Evolutionary conservation across 495 filamentous ascomycete species (phyloP).

Genomic region (Xylaria flabelliformis): DNA sequence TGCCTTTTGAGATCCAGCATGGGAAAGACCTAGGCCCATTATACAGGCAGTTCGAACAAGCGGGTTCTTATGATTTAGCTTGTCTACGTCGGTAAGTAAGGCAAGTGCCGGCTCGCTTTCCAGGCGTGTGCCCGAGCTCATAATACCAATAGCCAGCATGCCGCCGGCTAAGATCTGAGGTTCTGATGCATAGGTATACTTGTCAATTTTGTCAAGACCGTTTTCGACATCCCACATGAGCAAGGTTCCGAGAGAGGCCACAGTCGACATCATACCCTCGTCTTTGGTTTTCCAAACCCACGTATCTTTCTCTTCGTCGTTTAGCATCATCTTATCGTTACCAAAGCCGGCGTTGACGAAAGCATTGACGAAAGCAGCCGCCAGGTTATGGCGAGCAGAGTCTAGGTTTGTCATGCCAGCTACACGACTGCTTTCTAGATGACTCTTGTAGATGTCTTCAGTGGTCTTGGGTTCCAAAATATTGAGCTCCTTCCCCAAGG

Average conservation of each 20-base stretch:
- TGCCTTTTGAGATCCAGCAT: constrained; percentile 89
- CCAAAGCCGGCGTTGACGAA: constrained; percentile 97
- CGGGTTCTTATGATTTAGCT: constrained; percentile 75
- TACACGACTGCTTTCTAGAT: constrained; percentile 91
- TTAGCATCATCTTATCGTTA: constrained; percentile 96
- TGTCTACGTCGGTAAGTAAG: constrained; percentile 78
- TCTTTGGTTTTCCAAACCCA: constrained; percentile 99
- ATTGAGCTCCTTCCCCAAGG: constrained; percentile 92
- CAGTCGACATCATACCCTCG: constrained; percentile 94
- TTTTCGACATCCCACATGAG: constrained; percentile 89
- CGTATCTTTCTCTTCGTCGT: constrained; percentile 76
- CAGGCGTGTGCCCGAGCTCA: constrained; percentile 87
- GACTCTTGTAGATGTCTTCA: constrained; percentile 99
- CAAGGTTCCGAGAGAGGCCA: constrained; percentile 89
- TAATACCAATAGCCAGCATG: constrained; percentile 86
- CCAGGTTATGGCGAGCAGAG: constrained; percentile 93
- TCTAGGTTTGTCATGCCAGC: constrained; percentile 92
- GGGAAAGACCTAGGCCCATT: constrained; percentile 94
- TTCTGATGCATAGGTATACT: constrained; percentile 83
- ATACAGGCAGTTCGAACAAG: constrained; percentile 80
- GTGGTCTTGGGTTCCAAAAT: constrained; percentile 95
- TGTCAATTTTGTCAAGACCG: constrained; percentile 90
- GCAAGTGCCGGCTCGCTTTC: constrained; percentile 89
- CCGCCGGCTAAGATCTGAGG: constrained; percentile 89
- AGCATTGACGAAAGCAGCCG: constrained; percentile 93